Percentiles rank a stretch among this genome's conserved stretches.
phyloP scores from a whole-genome alignment of 495 filamentous ascomycete species.

The Hypoxylon trugodes region DNA sequence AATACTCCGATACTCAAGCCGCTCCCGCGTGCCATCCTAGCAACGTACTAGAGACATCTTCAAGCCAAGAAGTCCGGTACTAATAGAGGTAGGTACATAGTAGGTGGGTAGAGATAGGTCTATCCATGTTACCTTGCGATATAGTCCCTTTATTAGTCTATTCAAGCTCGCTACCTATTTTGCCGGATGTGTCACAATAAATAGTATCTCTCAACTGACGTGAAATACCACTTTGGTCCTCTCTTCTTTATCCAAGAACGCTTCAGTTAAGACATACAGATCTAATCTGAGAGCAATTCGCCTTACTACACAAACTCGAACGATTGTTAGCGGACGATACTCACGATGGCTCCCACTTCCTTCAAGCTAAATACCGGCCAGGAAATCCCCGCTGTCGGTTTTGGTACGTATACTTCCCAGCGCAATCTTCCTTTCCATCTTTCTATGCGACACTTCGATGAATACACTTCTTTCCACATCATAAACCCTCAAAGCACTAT shows the following conservation, averaged over 20 bases:
- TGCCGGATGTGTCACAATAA: constrained; percentile 38
- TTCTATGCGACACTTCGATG: too few species aligned
- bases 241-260: not conserved
- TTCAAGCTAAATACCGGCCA: constrained; percentile 82
- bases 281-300: not conserved
- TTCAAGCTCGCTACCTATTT: constrained; percentile 35
- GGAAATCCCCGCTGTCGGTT: constrained; percentile 77
- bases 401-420: constrained; percentile 60
- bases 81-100: not conserved
- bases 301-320: not conserved
- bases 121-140: constrained; percentile 20
- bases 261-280: not conserved
- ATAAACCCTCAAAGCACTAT: not conserved
- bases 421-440: not conserved
- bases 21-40: too few species aligned
- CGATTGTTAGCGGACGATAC: not conserved
- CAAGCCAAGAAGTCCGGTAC: too few species aligned
- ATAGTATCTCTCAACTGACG: constrained; percentile 2
- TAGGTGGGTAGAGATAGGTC: constrained; percentile 11
- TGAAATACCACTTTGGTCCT: constrained; percentile 1
- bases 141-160: constrained; percentile 1
- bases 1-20: too few species aligned
- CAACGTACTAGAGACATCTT: too few species aligned
- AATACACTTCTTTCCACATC: not conserved
- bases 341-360: constrained; percentile 57